Base-by-base conservation (phyloP, 208 protist species). In the Willaertia magna region DNA sequence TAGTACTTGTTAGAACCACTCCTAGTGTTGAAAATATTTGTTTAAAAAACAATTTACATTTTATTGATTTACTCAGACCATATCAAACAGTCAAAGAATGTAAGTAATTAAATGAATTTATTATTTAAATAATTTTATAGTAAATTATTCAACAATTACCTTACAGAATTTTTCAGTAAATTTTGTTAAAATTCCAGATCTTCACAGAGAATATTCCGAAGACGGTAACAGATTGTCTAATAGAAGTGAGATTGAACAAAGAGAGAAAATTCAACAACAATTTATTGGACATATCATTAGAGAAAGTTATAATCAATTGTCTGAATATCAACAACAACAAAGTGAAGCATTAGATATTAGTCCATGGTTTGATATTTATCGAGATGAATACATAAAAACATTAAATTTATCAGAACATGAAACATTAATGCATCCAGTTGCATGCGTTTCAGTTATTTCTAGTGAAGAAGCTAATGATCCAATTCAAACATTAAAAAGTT, bases 301-400 rank as follows among this genome's bases (percentile, higher is more conserved):
- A 51, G 1, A 81, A 9, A 34, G 16, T 6, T 81, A 81, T 51
- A 43, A 81, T 30, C 22, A 30, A 20, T 44, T 26, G 6, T 40
- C 26, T 12, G 34, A 9, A 11, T 44, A 44, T 34, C 20, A n/a
- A 39, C 20, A 44, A 1, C n/a, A 40, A 44, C 30, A n/a, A 76
- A 34, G 34, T 14, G 67, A 76, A 1, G 16, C 26, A 11, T 0
- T 51, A 22, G 30, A 81, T 34, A 11, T 26, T 51, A 83, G 46
- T 22, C 78, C 78, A n/a, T 83, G 78, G 78, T 83, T 83, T 42
- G 78, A 83, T 43, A 49, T 30, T 30, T 83, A 43, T 46, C 52
- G 34, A 26, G 78, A 83, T 30, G 78, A 83, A 42, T 83, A 40
- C 34, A n/a, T 79, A 7, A 44, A 46, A 18, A 47, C 3, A 47